Percentiles rank a stretch among this genome's conserved stretches.
phyloP scores from a whole-genome alignment of 2,329 filamentous ascomycete species.

The Diplocarpon rosae region DNA sequence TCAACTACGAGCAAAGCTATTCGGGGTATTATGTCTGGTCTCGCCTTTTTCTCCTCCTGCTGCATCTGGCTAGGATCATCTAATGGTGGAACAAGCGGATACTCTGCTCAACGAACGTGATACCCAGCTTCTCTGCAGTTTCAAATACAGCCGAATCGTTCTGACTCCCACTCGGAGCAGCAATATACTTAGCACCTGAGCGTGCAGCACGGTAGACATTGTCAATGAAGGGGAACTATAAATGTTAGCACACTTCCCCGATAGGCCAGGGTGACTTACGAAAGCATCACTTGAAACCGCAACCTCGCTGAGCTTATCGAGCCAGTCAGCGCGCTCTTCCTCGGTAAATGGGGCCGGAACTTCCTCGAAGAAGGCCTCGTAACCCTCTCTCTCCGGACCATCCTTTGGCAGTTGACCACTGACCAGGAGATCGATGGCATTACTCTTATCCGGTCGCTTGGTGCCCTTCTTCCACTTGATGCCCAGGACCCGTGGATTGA shows the following conservation, averaged over 20 bases:
- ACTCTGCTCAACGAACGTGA: slow-evolving; percentile 93
- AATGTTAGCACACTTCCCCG: slow-evolving; percentile 4
- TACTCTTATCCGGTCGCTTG: slow-evolving; percentile 95
- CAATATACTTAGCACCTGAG: slow-evolving; percentile 91
- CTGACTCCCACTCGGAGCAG: slow-evolving; percentile 82
- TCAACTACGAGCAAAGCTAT: neutral
- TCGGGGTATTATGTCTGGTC: slow-evolving; percentile 19
- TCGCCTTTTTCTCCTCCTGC: slow-evolving; percentile 11
- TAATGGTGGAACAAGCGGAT: slow-evolving; percentile 93
- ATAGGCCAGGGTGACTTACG: slow-evolving; percentile 42
- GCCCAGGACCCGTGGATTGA: slow-evolving; percentile 77
- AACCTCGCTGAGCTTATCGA: slow-evolving; percentile 69
- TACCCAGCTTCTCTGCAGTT: slow-evolving; percentile 82
- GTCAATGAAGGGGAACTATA: slow-evolving; percentile 94
- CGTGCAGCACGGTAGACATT: slow-evolving; percentile 87
- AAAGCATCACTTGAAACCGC: slow-evolving; percentile 92
- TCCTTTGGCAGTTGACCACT: slow-evolving; percentile 78
- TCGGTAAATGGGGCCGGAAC: slow-evolving; percentile 73
- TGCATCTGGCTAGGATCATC: slow-evolving; percentile 4
- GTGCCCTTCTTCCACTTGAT: slow-evolving; percentile 97
- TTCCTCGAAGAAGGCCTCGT: slow-evolving; percentile 82
- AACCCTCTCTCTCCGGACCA: slow-evolving; percentile 74
- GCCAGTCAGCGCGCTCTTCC: slow-evolving; percentile 79
- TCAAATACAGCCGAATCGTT: slow-evolving; percentile 75
- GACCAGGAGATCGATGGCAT: slow-evolving; percentile 91